Conservation (phyloP, 495 filamentous ascomycete genomes). For the Pseudomonodictys pantanalensis region DNA sequence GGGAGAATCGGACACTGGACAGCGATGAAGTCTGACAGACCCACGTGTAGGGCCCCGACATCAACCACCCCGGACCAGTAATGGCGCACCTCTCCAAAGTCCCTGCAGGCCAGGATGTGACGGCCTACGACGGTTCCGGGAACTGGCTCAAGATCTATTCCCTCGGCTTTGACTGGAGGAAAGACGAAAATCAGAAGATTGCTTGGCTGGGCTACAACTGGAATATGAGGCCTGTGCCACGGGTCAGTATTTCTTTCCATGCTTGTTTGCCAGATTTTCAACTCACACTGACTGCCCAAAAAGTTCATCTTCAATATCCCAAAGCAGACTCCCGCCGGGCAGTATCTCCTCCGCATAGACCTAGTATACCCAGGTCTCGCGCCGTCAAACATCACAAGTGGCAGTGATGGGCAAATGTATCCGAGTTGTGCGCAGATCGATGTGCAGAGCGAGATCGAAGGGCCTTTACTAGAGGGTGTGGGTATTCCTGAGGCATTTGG, state of each 20-base stretch:
- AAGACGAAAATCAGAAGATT: not conserved
- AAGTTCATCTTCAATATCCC: constrained; percentile 17
- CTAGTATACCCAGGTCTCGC: constrained; percentile 9
- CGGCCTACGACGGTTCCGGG: constrained; percentile 12
- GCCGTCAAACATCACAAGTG: not conserved
- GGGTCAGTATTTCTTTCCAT: too few relatives aligned
- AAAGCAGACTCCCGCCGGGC: constrained; percentile 12
- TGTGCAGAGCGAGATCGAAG: not conserved
- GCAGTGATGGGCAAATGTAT: constrained; percentile 12
- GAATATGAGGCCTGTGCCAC: too few relatives aligned
- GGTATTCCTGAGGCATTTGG: constrained; percentile 15
- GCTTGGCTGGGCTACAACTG: constrained; percentile 10
- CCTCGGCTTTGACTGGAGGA: not conserved
- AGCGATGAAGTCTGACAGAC: not conserved
- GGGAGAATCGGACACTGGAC: not conserved
- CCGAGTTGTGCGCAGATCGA: constrained; percentile 20
- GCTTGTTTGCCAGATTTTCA: too few relatives aligned
- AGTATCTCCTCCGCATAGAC: constrained; percentile 22
- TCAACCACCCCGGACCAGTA: constrained; percentile 16
- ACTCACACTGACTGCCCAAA: not conserved
- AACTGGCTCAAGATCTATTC: constrained; percentile 26
- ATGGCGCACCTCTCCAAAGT: constrained; percentile 18
- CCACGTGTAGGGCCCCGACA: constrained; percentile 12
- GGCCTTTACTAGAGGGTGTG: constrained; percentile 4
- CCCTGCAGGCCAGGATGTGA: constrained; percentile 4